phyloP scores from a whole-genome alignment of 2,329 filamentous ascomycete species.

The Curvularia sp. region DNA sequence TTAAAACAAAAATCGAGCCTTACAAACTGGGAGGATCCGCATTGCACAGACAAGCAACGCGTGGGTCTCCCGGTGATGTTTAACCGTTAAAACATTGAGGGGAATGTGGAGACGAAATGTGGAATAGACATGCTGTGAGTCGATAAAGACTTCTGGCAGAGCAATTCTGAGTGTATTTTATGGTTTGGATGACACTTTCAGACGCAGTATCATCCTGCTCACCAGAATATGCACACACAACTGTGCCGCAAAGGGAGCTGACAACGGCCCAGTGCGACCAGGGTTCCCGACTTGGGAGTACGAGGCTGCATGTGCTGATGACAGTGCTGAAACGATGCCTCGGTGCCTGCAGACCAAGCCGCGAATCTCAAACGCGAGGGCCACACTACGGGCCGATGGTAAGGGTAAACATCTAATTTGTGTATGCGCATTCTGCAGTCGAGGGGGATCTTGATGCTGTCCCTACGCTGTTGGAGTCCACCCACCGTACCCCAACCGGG shows the following conservation, averaged over 20 bases:
- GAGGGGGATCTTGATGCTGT: slow-evolving; percentile 8
- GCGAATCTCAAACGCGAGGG: slow-evolving; percentile 37
- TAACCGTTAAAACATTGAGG: not conserved
- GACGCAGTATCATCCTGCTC: not conserved
- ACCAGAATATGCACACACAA: not conserved
- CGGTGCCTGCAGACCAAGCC: slow-evolving; percentile 44
- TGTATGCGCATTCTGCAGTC: slow-evolving; percentile 13
- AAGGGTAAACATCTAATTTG: slow-evolving; percentile 13
- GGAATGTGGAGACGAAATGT: not conserved
- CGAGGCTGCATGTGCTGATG: slow-evolving; percentile 2
- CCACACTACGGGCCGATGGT: slow-evolving; percentile 12
- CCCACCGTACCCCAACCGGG: not conserved
- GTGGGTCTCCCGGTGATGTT: slow-evolving; percentile 1
- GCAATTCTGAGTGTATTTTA: not conserved
- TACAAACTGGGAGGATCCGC: not conserved
- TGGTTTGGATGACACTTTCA: not conserved
- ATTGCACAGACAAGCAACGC: not conserved
- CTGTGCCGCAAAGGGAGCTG: slow-evolving; percentile 1
- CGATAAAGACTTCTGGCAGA: not conserved
- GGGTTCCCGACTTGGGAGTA: not conserved
- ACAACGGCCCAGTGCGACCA: not conserved
- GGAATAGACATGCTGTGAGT: not conserved
- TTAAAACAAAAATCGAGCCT: slow-evolving; percentile 25
- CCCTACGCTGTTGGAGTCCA: slow-evolving; percentile 15
- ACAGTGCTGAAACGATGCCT: slow-evolving; percentile 31